Base-by-base conservation (phyloP, 1,284 basidiomycete species). In the Papiliotrema fonsecae region DNA sequence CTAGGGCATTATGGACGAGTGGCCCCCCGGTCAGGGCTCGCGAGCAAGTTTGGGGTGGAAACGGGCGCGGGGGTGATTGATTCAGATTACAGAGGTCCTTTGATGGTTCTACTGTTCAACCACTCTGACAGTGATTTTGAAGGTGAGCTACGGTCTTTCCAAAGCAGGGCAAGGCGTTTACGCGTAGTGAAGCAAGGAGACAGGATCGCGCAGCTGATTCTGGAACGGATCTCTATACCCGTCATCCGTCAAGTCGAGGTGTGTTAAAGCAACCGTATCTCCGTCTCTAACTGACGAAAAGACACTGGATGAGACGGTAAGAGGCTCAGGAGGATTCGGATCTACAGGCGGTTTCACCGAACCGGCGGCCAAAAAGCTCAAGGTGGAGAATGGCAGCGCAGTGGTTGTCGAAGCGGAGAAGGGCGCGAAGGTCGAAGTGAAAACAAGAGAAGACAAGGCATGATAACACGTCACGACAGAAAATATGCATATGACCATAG, bases 51-150 rank as follows among this genome's bases (percentile, higher is more conserved):
- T 74, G 90, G 91, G 80, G 97, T 98, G 54, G 88, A 96, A 69
- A 93, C 89, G 0, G 94, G 94, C 1, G 96, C 94, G 5, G 94
- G 94, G 30, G 94, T 98, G 18, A 83, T 98, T 50, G 96, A 98
- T 60, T 86, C 88, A 11, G 94, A 98, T 71, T 98, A 98, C 73
- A 82, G 96, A 32, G 94, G 96, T 4, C 77, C 84, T 7, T 81
- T 98, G 47, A 92, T 87, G 68, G 89, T 97, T n/a, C 78, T 98
- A 24, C 79, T 98, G 31, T 97, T 94, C 81, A 98, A 98, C 70
- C 81, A 87, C 51, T 86, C 86, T 0, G 88, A 93, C 61, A 76
- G 82, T 54, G 90, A 96, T 64, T 97, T 97, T 66, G 76, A 86
- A 72, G 84, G 91, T 87, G 51, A 27, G 16, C 39, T 26, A 22